These are phyloP conservation scores for Orychophragmus violaceus DNA, from an alignment of 345 rosid genomes.

Conservation along the genomic window DNA sequence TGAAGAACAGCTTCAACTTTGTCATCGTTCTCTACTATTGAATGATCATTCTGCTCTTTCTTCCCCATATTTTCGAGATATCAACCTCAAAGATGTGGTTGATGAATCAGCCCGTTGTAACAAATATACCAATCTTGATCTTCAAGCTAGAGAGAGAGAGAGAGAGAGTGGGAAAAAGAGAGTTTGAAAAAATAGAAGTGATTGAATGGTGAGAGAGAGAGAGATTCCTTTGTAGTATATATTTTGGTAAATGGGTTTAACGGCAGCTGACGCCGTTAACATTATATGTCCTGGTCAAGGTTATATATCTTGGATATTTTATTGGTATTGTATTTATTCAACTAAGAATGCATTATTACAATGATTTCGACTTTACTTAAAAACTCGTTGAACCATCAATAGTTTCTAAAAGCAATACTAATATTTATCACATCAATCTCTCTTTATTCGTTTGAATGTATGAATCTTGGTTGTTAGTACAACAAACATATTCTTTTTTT, in stretches of 20 bases:
- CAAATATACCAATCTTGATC: slow-evolving; percentile 29
- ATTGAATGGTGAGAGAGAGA: slow-evolving; percentile 13
- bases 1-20: slow-evolving; percentile 71
- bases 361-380: slow-evolving; percentile 18
- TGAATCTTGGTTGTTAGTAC: slow-evolving; percentile 1
- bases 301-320: background rate
- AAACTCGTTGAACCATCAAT: slow-evolving; percentile 26
- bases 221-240: slow-evolving; percentile 22
- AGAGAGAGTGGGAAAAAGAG: slow-evolving; percentile 2
- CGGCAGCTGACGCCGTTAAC: slow-evolving; percentile 30
- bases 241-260: slow-evolving; percentile 24
- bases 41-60: slow-evolving; percentile 41
- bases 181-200: slow-evolving; percentile 16
- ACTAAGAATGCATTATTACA: slow-evolving; percentile 13
- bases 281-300: background rate
- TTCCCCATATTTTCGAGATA: slow-evolving; percentile 54
- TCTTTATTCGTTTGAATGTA: background rate
- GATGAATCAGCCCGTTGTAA: slow-evolving; percentile 14
- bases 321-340: background rate
- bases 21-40: slow-evolving; percentile 7
- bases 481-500: background rate
- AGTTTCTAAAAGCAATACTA: slow-evolving; percentile 10
- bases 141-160: slow-evolving; percentile 20
- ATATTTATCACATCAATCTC: slow-evolving; percentile 22
- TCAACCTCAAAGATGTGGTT: background rate